These are phyloP conservation scores for Singerocomus rubriflavus DNA, from an alignment of 1,284 basidiomycete genomes.

Conservation along the genomic window DNA sequence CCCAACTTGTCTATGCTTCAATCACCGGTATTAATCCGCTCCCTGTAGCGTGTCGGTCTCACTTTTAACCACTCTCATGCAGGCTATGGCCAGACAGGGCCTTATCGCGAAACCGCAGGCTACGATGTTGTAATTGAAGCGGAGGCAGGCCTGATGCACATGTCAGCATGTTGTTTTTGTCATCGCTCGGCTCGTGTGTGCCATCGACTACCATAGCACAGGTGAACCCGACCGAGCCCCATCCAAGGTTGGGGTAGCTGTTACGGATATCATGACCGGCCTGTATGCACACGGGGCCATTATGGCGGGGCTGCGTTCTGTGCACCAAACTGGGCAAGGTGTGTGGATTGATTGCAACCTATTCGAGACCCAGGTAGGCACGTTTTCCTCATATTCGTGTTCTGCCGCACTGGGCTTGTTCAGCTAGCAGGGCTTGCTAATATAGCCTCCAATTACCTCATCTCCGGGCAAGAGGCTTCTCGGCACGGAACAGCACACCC, in stretches of 20 bases:
- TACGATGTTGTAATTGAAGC: constrained; percentile 92
- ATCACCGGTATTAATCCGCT: constrained; percentile 61
- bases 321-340: constrained; percentile 83
- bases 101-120: constrained; percentile 78
- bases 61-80: constrained; percentile 4
- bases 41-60: not conserved
- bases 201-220: constrained; percentile 50
- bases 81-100: constrained; percentile 95
- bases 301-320: constrained; percentile 84
- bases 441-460: constrained; percentile 91
- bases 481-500: constrained; percentile 91
- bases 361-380: constrained; percentile 76
- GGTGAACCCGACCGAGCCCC: constrained; percentile 87
- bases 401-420: constrained; percentile 6
- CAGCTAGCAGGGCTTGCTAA: constrained; percentile 91
- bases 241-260: constrained; percentile 89
- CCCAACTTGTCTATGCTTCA: constrained; percentile 82
- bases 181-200: constrained; percentile 7
- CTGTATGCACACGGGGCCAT: constrained; percentile 94
- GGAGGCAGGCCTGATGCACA: constrained; percentile 93
- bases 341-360: constrained; percentile 90
- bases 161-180: constrained; percentile 46
- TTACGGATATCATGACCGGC: constrained; percentile 89
- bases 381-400: constrained; percentile 7
- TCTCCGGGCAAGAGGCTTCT: constrained; percentile 82